A percentile compares a stretch with the other conserved stretches of the same genome.
Evolutionary conservation across 805 yeast species (phyloP).

Genomic region (Yarrowia keelungensis): DNA sequence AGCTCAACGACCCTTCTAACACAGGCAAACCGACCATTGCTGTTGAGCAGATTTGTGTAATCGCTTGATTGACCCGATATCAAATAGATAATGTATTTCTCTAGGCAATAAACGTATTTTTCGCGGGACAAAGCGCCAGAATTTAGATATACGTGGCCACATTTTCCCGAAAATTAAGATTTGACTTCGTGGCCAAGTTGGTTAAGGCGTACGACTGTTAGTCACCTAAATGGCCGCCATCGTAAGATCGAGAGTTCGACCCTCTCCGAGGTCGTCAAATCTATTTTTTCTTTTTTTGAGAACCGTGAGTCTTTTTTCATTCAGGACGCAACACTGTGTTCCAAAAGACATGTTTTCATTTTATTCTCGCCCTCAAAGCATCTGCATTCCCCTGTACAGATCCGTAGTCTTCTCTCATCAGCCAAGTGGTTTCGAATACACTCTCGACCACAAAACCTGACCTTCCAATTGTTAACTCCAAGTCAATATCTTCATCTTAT

Average conservation of each 20-base stretch:
- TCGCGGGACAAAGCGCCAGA: background rate
- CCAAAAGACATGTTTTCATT: background rate
- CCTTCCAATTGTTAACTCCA: too few relatives aligned
- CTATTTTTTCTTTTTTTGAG: background rate
- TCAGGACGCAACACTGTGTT: background rate
- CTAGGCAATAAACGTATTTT: background rate
- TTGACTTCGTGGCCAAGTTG: conserved; percentile 38
- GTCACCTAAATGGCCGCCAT: conserved; percentile 27
- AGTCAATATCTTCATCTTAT: too few relatives aligned
- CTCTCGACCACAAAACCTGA: too few relatives aligned
- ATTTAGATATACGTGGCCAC: background rate
- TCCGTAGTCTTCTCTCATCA: too few relatives aligned
- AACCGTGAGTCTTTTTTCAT: background rate
- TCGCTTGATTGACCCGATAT: background rate
- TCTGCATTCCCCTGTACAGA: too few relatives aligned
- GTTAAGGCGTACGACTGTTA: conserved; percentile 38
- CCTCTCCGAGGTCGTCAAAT: conserved; percentile 38
- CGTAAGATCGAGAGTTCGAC: conserved; percentile 38
- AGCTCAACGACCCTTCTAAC: background rate
- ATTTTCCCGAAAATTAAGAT: conserved; percentile 8
- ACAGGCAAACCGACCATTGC: conserved; percentile 14
- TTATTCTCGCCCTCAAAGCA: too few relatives aligned
- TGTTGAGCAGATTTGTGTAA: conserved; percentile 6
- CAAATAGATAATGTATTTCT: conserved; percentile 1
- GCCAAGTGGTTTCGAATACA: too few relatives aligned